Conservation (phyloP, 2,329 filamentous ascomycete species). For the Trichoderma simmonsii region DNA sequence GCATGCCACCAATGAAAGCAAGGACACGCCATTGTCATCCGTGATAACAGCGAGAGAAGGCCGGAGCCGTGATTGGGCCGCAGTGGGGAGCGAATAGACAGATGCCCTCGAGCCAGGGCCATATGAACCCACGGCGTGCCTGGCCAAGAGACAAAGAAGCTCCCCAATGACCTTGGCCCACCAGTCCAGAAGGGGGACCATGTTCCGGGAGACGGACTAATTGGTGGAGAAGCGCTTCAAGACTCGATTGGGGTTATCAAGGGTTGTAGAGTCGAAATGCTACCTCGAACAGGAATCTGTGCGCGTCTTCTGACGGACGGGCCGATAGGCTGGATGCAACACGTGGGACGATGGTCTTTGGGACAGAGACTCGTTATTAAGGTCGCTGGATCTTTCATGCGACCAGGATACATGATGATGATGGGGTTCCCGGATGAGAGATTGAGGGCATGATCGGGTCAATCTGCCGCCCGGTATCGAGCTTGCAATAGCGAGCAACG, state of each 20-base stretch:
- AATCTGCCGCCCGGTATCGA: slow-evolving; percentile 10
- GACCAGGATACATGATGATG: neutral
- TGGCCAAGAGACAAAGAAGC: slow-evolving; percentile 2
- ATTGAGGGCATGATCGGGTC: neutral
- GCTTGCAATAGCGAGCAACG: neutral
- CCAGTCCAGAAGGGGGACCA: slow-evolving; percentile 14
- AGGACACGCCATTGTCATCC: slow-evolving; percentile 13
- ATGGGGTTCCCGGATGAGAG: neutral
- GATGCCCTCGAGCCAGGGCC: slow-evolving; percentile 6
- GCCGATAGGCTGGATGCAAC: slow-evolving; percentile 19
- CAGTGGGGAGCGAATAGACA: neutral
- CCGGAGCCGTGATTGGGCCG: slow-evolving; percentile 6
- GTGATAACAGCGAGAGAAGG: neutral
- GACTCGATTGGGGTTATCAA: slow-evolving; percentile 11
- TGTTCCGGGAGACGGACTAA: neutral
- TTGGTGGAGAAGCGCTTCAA: slow-evolving; percentile 3
- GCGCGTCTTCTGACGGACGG: slow-evolving; percentile 18
- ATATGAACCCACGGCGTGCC: slow-evolving; percentile 7
- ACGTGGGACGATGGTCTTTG: slow-evolving; percentile 11
- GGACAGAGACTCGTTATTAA: neutral
- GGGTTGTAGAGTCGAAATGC: slow-evolving; percentile 5
- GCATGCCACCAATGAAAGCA: slow-evolving; percentile 11
- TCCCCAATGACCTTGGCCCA: slow-evolving; percentile 11
- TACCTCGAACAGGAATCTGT: slow-evolving; percentile 17
- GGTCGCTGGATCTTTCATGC: neutral